Percentiles rank a stretch among this genome's conserved stretches.
These are phyloP conservation scores for Thielaviopsis punctulata DNA, from an alignment of 2,329 filamentous ascomycete species.

Conservation along the genomic window DNA sequence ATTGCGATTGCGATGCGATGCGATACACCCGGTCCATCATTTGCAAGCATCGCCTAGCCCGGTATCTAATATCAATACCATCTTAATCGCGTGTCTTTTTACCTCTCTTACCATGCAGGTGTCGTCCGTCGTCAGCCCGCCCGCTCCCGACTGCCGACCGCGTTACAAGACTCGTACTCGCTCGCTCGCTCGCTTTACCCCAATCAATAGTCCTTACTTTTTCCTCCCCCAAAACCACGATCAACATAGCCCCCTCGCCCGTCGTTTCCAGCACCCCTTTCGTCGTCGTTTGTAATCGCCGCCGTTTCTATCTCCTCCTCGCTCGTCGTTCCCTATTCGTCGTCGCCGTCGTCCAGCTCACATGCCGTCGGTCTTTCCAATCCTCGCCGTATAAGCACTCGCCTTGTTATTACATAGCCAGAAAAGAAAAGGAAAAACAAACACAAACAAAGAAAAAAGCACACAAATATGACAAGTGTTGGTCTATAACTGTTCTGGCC, in stretches of 20 bases:
- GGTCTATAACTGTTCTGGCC: background rate
- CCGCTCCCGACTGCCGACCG: background rate
- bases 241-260: constrained; percentile 1
- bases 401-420: background rate
- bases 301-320: constrained; percentile 1
- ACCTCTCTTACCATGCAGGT: background rate
- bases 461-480: background rate
- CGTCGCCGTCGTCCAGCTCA: background rate
- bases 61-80: background rate
- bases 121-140: background rate
- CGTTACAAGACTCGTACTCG: background rate
- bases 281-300: constrained; percentile 1
- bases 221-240: background rate
- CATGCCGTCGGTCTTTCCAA: background rate
- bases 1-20: background rate
- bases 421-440: background rate
- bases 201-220: no score
- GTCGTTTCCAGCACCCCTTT: background rate
- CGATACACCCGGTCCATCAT: background rate
- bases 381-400: background rate
- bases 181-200: background rate
- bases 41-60: background rate
- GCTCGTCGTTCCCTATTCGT: constrained; percentile 2
- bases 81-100: background rate
- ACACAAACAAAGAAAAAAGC: background rate